Evolutionary conservation across 345 rosid species (phyloP), one percentile per base, ranked within the genome.

Genomic region (Eucalyptus pumila): DNA sequence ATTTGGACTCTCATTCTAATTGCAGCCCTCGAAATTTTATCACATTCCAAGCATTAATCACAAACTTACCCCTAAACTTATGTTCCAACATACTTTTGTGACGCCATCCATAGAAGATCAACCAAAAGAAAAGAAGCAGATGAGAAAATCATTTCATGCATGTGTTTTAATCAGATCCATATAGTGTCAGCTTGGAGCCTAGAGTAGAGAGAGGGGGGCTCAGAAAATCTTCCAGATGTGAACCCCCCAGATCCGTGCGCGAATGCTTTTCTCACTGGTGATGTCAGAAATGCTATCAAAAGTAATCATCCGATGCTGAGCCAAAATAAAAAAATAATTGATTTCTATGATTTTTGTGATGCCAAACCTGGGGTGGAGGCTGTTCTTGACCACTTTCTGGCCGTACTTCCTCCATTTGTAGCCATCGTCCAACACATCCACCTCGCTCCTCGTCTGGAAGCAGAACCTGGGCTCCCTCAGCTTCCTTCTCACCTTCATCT

Each of bases 361-460:
- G 19, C 47, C 58, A 14, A 95, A 96, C 99, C 99, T 95, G 17
- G 99, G 99, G 90, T 97, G 99, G 90, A 97, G 99, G 90, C 99
- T 97, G 93, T 97, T 96, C 90, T 97, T 97, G 92, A 97, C 99
- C 37, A 97, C 95, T 94, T 97, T 97, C 92, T 97, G 99, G 89
- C 99, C 99, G 90, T 97, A 97, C 94, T 97, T 97, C 88, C 99
- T 95, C 99, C 99, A 97, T 91, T 96, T 97, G 89, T 97, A 97
- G 69, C 99, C 99, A 67, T 97, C 99, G 89, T 96, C 99, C 13
- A 97, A 98, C 42, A 97, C 99, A 93, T 97, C 99, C 9, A 97
- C 94, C 48, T 97, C 99, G 80, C 99, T 97, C 92, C 98, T 94
- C 40, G 99, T 97, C 91, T 97, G 99, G 93, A 97, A 97, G 92